These are phyloP conservation scores for Phytophthora fragariae DNA, from an alignment of 352 stramenopile genomes.

Conservation along the genomic window DNA sequence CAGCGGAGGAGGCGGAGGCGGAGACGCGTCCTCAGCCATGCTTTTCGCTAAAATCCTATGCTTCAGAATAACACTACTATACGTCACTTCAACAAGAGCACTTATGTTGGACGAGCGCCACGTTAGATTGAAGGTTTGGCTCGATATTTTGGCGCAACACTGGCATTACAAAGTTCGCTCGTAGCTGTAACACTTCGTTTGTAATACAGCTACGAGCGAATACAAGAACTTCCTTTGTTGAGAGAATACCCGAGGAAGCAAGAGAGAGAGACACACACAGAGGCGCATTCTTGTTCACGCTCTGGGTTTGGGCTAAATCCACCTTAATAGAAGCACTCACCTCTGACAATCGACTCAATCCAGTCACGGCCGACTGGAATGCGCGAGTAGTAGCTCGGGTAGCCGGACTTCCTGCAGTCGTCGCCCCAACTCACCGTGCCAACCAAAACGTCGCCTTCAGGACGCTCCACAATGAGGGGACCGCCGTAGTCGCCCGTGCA, in stretches of 20 bases:
- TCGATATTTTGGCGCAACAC: no score
- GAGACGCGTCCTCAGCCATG: not conserved
- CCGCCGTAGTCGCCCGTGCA: conserved; percentile 66
- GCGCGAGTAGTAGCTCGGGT: conserved; percentile 56
- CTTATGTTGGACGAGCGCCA: not conserved
- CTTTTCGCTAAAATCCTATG: not conserved
- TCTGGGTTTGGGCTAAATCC: no score
- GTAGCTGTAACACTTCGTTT: no score
- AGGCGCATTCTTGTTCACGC: no score
- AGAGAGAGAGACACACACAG: no score
- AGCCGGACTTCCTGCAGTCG: conserved; percentile 44
- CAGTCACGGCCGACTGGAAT: conserved; percentile 47
- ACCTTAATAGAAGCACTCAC: conserved; percentile 13
- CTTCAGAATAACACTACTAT: no score
- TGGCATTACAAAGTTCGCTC: no score
- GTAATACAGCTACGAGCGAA: no score
- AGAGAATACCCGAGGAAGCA: no score
- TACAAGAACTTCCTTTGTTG: no score
- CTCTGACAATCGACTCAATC: conserved; percentile 36
- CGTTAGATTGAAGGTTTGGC: no score
- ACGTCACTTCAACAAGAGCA: no score
- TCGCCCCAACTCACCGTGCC: conserved; percentile 56
- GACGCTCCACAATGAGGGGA: conserved; percentile 43
- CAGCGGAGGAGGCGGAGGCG: conserved; percentile 14
- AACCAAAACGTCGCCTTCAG: conserved; percentile 40